phyloP scores from a whole-genome alignment of 179 eudicot species.

The Corrigiola litoralis region DNA sequence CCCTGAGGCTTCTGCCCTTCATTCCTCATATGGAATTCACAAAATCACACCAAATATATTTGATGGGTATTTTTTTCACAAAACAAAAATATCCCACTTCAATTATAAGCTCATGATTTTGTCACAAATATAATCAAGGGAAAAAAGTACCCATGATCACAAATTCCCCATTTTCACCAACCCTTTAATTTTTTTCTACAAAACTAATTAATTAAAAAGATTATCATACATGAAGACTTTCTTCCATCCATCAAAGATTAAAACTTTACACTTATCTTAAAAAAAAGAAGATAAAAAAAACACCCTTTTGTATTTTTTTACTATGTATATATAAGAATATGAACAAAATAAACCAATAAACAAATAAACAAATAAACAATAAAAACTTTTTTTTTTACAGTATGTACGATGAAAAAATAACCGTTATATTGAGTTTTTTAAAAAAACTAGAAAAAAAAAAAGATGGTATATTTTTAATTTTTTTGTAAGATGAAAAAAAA shows the following conservation, averaged over 20 bases:
- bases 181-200: neutral
- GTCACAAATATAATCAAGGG: neutral
- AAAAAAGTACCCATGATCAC: neutral
- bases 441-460: no score
- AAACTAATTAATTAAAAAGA: slow-evolving; percentile 8
- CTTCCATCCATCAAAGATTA: neutral
- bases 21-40: slow-evolving; percentile 35
- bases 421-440: no score
- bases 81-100: neutral
- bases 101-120: slow-evolving; percentile 11
- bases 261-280: neutral
- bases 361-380: no score
- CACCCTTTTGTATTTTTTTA: neutral
- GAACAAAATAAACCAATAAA: neutral
- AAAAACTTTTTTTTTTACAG: no score
- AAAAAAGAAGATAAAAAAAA: no score
- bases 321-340: neutral
- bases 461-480: no score
- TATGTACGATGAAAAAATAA: no score
- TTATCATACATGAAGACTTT: neutral
- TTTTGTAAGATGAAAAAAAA: neutral
- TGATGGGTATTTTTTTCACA: neutral
- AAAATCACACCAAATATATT: slow-evolving; percentile 6
- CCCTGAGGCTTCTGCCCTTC: slow-evolving; percentile 50
- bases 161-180: slow-evolving; percentile 1